These are phyloP conservation scores for Tetrapyrgos nigripes DNA, from an alignment of 1,284 basidiomycete species.

Conservation along the genomic window DNA sequence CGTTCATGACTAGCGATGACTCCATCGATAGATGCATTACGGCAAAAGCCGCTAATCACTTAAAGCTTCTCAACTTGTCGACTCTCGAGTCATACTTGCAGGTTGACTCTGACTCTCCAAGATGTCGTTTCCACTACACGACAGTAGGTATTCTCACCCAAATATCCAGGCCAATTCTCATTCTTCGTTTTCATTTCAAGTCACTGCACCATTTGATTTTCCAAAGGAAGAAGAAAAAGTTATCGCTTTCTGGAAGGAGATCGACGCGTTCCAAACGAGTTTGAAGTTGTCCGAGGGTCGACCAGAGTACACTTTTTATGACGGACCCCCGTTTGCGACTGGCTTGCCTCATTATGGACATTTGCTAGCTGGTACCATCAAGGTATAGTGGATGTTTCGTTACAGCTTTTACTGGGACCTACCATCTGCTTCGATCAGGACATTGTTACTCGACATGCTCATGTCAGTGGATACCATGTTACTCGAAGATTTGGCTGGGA, in stretches of 20 bases:
- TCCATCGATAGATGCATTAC: background rate
- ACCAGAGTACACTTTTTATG: conserved; percentile 95
- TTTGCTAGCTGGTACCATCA: conserved; percentile 92
- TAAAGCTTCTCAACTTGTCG: background rate
- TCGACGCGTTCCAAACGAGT: conserved; percentile 97
- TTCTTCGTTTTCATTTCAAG: conserved; percentile 40
- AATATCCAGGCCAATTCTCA: background rate
- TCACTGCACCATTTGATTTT: conserved; percentile 85
- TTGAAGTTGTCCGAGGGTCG: conserved; percentile 91
- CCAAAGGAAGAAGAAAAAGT: conserved; percentile 94
- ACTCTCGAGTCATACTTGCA: no score
- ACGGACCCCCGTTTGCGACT: conserved; percentile 98
- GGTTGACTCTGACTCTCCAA: conserved; percentile 13
- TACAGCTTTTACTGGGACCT: background rate
- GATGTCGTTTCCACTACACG: conserved; percentile 78
- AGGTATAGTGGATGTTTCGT: conserved; percentile 57
- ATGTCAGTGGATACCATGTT: conserved; percentile 94
- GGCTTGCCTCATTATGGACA: conserved; percentile 98
- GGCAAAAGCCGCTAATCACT: background rate
- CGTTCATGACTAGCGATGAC: no score
- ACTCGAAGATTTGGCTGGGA: conserved; percentile 99
- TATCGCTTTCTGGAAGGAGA: conserved; percentile 92
- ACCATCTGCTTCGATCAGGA: conserved; percentile 59
- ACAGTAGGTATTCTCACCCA: conserved; percentile 57
- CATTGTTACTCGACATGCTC: conserved; percentile 95